These are phyloP conservation scores for Pichia cabralensis DNA, from an alignment of 805 yeast species.

Conservation along the genomic window DNA sequence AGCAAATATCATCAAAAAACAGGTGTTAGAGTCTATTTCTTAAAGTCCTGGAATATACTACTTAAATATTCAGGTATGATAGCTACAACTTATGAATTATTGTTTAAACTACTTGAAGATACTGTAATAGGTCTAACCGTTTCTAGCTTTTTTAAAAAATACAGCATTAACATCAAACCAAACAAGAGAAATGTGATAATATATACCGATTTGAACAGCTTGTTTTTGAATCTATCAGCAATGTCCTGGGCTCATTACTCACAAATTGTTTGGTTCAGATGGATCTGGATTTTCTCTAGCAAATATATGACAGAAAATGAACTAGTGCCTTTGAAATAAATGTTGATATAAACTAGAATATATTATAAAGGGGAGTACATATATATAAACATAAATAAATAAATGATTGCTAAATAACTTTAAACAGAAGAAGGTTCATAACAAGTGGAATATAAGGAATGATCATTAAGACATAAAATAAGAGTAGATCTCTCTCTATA, in stretches of 20 bases:
- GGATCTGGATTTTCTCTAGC: slow-evolving; percentile 74
- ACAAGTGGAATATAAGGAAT: too few relatives aligned
- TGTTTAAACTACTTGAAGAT: neutral
- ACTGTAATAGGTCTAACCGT: neutral
- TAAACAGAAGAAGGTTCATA: too few relatives aligned
- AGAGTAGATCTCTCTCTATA: neutral
- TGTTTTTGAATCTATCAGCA: slow-evolving; percentile 44
- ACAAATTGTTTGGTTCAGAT: slow-evolving; percentile 94
- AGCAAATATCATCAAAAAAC: slow-evolving; percentile 21
- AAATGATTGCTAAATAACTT: too few relatives aligned
- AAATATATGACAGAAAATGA: slow-evolving; percentile 74
- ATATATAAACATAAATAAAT: too few relatives aligned
- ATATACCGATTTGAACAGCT: slow-evolving; percentile 29
- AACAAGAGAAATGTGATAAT: slow-evolving; percentile 26
- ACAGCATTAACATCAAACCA: neutral
- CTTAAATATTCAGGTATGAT: slow-evolving; percentile 42
- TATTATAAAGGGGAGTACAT: too few relatives aligned
- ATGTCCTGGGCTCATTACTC: slow-evolving; percentile 78
- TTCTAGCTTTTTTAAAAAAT: too few relatives aligned
- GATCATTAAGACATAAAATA: too few relatives aligned
- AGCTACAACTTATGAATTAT: slow-evolving; percentile 27
- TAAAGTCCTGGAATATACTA: slow-evolving; percentile 25
- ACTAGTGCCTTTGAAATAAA: slow-evolving; percentile 26
- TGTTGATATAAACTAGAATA: neutral
- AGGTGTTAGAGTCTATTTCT: slow-evolving; percentile 15